Evolutionary conservation across 768 basidiomycete species (phyloP).

Genomic region (Gelatoporia subvermispora): DNA sequence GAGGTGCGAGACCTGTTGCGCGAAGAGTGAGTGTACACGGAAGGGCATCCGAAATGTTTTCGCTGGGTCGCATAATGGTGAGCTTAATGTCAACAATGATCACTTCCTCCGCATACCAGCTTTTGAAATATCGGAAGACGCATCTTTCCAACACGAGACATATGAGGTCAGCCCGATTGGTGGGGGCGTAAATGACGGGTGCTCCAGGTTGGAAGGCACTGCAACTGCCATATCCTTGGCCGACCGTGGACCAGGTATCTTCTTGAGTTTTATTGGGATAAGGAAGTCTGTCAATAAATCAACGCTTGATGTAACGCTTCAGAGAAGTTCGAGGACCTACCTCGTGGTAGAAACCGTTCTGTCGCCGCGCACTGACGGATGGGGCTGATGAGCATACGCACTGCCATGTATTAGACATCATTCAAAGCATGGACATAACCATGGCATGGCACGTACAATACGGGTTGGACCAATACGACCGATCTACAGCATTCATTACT

Average conservation of each 20-base stretch:
- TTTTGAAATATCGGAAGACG: constrained; percentile 34
- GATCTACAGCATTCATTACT: constrained; percentile 59
- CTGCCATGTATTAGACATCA: constrained; percentile 35
- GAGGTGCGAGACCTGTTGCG: constrained; percentile 56
- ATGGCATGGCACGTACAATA: constrained; percentile 47
- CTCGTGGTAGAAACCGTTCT: constrained; percentile 48
- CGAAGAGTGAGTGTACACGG: constrained; percentile 38
- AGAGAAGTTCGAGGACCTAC: constrained; percentile 32
- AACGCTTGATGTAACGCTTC: background rate
- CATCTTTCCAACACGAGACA: constrained; percentile 54
- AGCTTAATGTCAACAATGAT: background rate
- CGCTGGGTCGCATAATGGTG: background rate
- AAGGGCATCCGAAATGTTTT: background rate
- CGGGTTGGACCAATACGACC: constrained; percentile 67
- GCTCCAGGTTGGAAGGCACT: constrained; percentile 62
- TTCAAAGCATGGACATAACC: background rate
- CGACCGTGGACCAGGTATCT: constrained; percentile 23
- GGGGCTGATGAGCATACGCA: constrained; percentile 69
- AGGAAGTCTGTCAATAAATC: background rate
- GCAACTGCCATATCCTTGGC: constrained; percentile 21
- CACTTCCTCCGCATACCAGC: constrained; percentile 27
- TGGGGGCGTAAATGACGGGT: constrained; percentile 51
- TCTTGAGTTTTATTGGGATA: too few species aligned
- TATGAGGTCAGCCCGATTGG: constrained; percentile 46
- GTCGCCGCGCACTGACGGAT: constrained; percentile 53